Evolutionary conservation across 2,329 filamentous ascomycete species (phyloP).

Genomic region (Aspergillus carbonarius): DNA sequence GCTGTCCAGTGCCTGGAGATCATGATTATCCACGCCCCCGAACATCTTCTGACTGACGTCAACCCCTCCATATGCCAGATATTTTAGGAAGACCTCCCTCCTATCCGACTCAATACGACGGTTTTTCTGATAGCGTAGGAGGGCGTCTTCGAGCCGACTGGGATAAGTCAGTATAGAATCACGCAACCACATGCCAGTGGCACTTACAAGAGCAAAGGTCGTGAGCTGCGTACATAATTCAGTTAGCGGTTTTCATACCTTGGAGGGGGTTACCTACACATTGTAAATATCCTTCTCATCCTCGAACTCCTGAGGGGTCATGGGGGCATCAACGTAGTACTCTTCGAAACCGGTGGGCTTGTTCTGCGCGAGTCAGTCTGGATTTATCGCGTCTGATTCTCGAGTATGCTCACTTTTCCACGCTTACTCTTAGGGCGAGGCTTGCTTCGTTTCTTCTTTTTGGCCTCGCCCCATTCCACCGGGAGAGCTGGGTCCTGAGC

Average conservation of each 20-base stretch:
- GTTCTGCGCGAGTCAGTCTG: constrained; percentile 27
- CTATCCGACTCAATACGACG: constrained; percentile 69
- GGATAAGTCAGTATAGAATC: constrained; percentile 13
- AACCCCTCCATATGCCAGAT: constrained; percentile 80
- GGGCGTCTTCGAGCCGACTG: constrained; percentile 79
- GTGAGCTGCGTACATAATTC: constrained; percentile 23
- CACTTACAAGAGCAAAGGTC: constrained; percentile 59
- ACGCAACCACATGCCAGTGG: no score
- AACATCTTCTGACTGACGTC: constrained; percentile 64
- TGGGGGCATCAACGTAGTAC: constrained; percentile 74
- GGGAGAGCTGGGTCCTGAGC: background rate
- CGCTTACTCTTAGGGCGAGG: constrained; percentile 41
- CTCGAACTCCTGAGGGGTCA: constrained; percentile 67
- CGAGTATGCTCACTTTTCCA: constrained; percentile 23
- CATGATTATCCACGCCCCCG: constrained; percentile 60
- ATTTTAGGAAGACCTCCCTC: constrained; percentile 69
- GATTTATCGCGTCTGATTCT: background rate
- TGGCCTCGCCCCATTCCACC: constrained; percentile 3
- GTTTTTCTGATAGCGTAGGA: constrained; percentile 75
- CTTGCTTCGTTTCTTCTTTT: constrained; percentile 37
- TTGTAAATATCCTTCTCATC: constrained; percentile 70
- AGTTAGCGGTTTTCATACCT: constrained; percentile 6
- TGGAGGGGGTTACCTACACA: constrained; percentile 46
- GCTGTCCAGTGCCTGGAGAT: constrained; percentile 61
- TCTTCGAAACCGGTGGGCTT: constrained; percentile 72